Base-by-base conservation (phyloP, 805 yeast genomes). In the Teunomyces cretensis region DNA sequence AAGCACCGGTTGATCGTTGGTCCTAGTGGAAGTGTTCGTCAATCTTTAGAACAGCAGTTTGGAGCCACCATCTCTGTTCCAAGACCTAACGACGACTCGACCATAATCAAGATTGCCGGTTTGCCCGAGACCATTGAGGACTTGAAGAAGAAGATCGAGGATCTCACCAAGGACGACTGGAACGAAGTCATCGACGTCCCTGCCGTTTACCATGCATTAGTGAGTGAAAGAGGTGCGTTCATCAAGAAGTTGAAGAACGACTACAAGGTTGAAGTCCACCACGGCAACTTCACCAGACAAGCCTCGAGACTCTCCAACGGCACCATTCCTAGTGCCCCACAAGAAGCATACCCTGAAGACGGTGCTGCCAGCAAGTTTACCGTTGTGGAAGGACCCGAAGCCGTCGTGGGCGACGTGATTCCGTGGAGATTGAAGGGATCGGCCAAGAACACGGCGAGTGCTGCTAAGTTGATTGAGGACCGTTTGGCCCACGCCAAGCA, bases 1-100 rank as follows among this genome's bases (percentile, higher is more conserved):
- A 85, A 84, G 60, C 92, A 88, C 56, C 79, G 88, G 55, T 74
- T 81, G 8, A 59, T 92, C 42, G 80, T 92, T 63, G 98, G 98
- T 32, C 82, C 89, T 31, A 81, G 82, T 46, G 97, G 98, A 36
- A 58, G 80, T 9, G 76, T 78, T 47, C 88, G 92, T 67, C 84
- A 85, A 54, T 72, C 79, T 9, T 64, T 89, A 51, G 92, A 89
- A 68, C 71, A 78, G 12, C 88, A 85, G 56, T 87, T 76, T 63
- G 71, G 74, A 11, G 91, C 88, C 40, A 60, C 64, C 22, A 64
- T 92, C 44, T 73, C 71, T 38, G 78, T 92, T 58, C 97, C 97
- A 51, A 77, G 76, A 58, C 67, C 75, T 32, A 76, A 73, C 47
- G 76, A 72, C 43, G 66, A 70, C 28, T 72, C 80, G 6, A 80